Evolutionary conservation across 2,329 filamentous ascomycete genomes (phyloP), one percentile per base, ranked within the genome.

Genomic region (Phyllosticta citrichinensis): DNA sequence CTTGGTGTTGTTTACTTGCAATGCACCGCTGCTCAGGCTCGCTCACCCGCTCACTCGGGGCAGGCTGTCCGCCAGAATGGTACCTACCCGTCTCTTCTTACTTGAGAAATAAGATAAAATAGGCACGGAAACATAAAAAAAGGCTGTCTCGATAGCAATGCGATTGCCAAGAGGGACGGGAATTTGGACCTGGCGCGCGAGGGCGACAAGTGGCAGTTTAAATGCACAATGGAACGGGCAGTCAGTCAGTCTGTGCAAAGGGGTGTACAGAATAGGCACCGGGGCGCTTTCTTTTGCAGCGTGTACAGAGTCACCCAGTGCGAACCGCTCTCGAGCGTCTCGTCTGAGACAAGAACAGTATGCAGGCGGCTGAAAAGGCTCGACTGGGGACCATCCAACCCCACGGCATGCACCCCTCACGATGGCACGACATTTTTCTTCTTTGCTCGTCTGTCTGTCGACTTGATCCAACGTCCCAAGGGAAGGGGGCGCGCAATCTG

Each of bases 81-180:
- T 14, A n/a, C 40, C 40, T 47, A n/a, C n/a, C 40, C n/a, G 11
- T 9, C 35, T 40, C 35, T 12, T 14, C 12, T 11, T 14, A 40
- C 4, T 14, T 40, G 35, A 14, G 12, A 11, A 40, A 40, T 40
- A 40, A 40, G n/a, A n/a, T 47, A 47, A 56, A 52, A 62, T 58
- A 58, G 30, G 35, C n/a, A 22, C 55, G 47, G 60, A 30, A 56
- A 57, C 57, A 27, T 5, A 10, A 8, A 30, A 30, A 56, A 61
- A 57, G 57, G 60, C 60, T 58, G 60, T 58, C 55, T 62, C 60
- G 57, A 62, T 62, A 62, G 55, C 56, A 53, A 62, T 62, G 60
- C 55, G 11, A 55, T 47, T 57, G 54, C 54, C 53, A 50, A 57
- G 55, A 40, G 56, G 27, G 40, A 56, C 54, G 59, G 40, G 54